Base-by-base conservation (phyloP, 768 basidiomycete genomes). In the Boletus coccyginus region DNA sequence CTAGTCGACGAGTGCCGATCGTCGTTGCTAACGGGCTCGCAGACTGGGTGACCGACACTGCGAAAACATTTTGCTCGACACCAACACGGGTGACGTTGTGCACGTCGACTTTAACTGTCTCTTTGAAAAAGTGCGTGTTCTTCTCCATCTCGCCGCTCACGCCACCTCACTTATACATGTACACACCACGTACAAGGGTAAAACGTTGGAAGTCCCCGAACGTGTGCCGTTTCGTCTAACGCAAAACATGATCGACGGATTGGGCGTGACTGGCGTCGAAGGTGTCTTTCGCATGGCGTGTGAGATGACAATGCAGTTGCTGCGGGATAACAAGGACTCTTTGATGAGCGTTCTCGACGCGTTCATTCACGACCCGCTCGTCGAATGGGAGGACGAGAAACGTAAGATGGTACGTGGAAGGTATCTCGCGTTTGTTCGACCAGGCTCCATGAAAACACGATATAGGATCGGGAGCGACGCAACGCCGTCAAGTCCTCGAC, bases 91-190 rank as follows among this genome's bases (percentile, higher is more conserved):
- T 2, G 95, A 96, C 65, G 82, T 90, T 9, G 88, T 98, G 1
- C 97, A 99, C 62, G 94, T 98, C 54, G 97, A 98, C 71, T 95
- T 99, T 64, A 98, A 98, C 68, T 97, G 94, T 74, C 78, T 98
- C 16, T 99, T 99, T 62, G 97, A 98, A 62, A 96, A 92, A 83
- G 94, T 90, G 35, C 17, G 46, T 7, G 5, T 2, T 9, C 31
- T 27, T 17, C 13, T 1, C 4, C 5, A 3, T 42, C 29, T 27
- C 17, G 5, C 31, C 6, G 27, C 5, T 17, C 38, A 21, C 33
- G 11, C 41, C 19, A n/a, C 17, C 24, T 53, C 38, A 29, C 13
- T 2, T 27, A 35, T 29, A 2, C 32, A 41, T 49, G 27, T 27
- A 27, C 27, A 27, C 27, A 27, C 27, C 29, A 2, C 32, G 39